phyloP scores from a whole-genome alignment of 2,329 filamentous ascomycete species.

The Camillea tinctor region DNA sequence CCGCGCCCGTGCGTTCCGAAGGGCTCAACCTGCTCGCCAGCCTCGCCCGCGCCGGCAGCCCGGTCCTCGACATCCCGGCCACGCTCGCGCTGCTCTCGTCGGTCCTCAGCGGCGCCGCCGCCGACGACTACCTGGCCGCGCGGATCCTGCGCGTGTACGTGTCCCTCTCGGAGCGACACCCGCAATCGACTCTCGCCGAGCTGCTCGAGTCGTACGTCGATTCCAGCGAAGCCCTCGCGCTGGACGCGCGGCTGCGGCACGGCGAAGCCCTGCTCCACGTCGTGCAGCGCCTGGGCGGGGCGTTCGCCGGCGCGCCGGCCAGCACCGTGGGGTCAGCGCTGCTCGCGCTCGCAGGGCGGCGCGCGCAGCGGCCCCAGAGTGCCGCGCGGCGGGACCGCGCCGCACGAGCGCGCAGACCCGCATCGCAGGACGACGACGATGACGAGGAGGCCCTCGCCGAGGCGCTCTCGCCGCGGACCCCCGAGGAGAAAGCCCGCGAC shows the following conservation, averaged over 20 bases:
- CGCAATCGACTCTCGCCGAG: conserved; percentile 60
- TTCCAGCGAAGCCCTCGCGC: conserved; percentile 51
- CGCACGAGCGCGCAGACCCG: conserved; percentile 48
- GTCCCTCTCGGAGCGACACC: conserved; percentile 60
- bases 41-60: conserved; percentile 54
- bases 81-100: conserved; percentile 62
- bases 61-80: conserved; percentile 65
- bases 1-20: conserved; percentile 65
- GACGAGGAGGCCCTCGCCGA: conserved; percentile 29
- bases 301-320: conserved; percentile 54
- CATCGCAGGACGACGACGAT: conserved; percentile 36
- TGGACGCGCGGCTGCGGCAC: conserved; percentile 66
- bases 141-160: conserved; percentile 66
- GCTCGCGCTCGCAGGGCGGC: conserved; percentile 63
- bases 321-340: conserved; percentile 54
- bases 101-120: conserved; percentile 64
- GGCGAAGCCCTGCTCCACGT: conserved; percentile 67
- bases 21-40: conserved; percentile 59
- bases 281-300: conserved; percentile 58
- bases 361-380: conserved; percentile 60
- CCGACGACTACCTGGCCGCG: conserved; percentile 71
- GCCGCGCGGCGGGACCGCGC: conserved; percentile 54
- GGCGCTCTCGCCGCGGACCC: conserved; percentile 34
- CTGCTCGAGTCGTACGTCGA: conserved; percentile 69
- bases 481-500: conserved; percentile 44